Base-by-base conservation (phyloP, 2,329 filamentous ascomycete genomes). In the Apiospora rasikravindrae region DNA sequence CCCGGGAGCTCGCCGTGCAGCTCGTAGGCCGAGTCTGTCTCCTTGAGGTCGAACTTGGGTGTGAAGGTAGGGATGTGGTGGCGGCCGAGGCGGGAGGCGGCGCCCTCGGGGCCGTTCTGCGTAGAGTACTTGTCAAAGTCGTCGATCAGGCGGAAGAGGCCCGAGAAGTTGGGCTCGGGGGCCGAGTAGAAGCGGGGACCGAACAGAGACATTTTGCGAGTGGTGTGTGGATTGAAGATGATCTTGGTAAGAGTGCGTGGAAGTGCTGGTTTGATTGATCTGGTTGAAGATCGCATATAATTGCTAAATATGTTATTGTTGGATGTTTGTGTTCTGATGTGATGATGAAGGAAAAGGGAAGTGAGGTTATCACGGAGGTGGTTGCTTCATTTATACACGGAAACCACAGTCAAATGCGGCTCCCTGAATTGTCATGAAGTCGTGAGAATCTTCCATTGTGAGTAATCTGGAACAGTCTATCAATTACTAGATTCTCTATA, bases 1-100 rank as follows among this genome's bases (percentile, higher is more conserved):
- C 94, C 94, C 0, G 93, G 91, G 7, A 96, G 89, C 82, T 96
- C 93, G 77, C 93, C 94, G 77, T 95, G 90, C 26, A 96, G 91
- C 82, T 96, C 91, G 80, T 94, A 96, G 74, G 85, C 81, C 7
- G 89, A 83, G 73, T 88, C 87, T 16, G 88, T 89, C 84, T 96
- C 94, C 80, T 89, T 91, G 74, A 95, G 87, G 78, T 96, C 93
- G 79, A 96, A 96, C 82, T 91, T 92, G 71, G 93, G 94, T 72
- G 89, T 88, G 88, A 94, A 95, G 78, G 88, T 85, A 67, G 85
- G 86, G 67, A 87, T 76, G 72, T 76, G 76, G 61, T 73, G 77
- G 71, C 75, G 77, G 69, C 74, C 70, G 24, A 72, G 47, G 64
- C 73, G 67, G 8, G 33, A 14, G 40, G n/a, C 37, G 44, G 69